Conservation (phyloP, 1,139 yeast genomes). For the Debaryomycetaceae sp. region DNA sequence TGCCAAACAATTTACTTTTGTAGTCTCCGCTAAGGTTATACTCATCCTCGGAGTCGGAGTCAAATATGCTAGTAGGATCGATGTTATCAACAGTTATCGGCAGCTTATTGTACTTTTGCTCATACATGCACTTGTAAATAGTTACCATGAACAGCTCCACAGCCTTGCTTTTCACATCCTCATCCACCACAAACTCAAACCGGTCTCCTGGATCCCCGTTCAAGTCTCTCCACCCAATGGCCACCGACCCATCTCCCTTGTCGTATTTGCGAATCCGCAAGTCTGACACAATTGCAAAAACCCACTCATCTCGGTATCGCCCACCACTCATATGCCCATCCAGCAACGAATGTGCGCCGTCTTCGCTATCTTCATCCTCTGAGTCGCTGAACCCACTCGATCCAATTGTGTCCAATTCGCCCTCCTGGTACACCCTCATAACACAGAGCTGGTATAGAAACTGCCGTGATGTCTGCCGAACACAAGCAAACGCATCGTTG, state of each 20-base stretch:
- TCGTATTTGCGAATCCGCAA: constrained; percentile 46
- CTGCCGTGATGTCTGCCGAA: constrained; percentile 65
- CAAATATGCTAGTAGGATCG: constrained; percentile 11
- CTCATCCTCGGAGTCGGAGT: constrained; percentile 10
- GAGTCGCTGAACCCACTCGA: constrained; percentile 43
- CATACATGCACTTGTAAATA: constrained; percentile 70
- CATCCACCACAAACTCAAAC: constrained; percentile 77
- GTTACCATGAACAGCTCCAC: constrained; percentile 64
- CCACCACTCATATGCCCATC: constrained; percentile 27
- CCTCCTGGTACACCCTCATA: constrained; percentile 66
- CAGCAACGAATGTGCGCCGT: constrained; percentile 21
- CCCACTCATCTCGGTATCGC: constrained; percentile 59
- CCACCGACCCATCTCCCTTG: constrained; percentile 31
- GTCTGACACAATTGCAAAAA: constrained; percentile 64
- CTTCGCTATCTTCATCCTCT: constrained; percentile 51
- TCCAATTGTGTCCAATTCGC: constrained; percentile 47
- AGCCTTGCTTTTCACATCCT: constrained; percentile 52
- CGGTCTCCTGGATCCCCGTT: constrained; percentile 86
- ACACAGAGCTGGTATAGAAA: constrained; percentile 71
- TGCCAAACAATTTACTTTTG: neutral
- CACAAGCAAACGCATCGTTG: constrained; percentile 73
- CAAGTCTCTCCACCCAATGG: constrained; percentile 76
- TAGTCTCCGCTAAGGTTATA: neutral
- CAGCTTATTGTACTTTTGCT: constrained; percentile 62
- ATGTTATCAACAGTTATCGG: constrained; percentile 32